These are phyloP conservation scores for Metrosideros polymorpha DNA, from an alignment of 441 rosid genomes.

Conservation along the genomic window DNA sequence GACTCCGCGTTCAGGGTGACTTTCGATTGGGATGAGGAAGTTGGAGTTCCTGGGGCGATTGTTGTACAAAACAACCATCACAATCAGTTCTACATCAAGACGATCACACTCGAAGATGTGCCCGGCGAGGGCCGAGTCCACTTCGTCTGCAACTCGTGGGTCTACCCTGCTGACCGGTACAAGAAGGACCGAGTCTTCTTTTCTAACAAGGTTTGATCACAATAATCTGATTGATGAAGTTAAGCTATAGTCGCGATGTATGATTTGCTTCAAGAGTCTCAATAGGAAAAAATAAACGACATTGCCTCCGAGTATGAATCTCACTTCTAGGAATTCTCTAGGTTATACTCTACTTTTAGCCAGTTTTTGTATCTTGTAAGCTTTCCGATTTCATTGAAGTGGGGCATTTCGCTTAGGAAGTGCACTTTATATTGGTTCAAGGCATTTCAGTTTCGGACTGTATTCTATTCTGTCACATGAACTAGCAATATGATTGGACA, in stretches of 20 bases:
- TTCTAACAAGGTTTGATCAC: conserved; percentile 46
- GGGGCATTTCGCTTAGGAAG: neutral
- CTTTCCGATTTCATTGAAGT: neutral
- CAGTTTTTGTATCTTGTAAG: neutral
- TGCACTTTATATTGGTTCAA: neutral
- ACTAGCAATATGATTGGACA: neutral
- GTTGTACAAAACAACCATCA: conserved; percentile 45
- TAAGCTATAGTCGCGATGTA: neutral
- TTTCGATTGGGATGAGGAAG: conserved; percentile 46
- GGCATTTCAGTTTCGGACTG: neutral
- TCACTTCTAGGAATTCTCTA: neutral
- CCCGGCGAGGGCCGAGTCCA: conserved; percentile 62
- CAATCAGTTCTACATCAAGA: conserved; percentile 60
- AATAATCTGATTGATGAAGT: neutral
- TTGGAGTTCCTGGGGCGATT: conserved; percentile 67
- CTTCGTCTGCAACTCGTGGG: conserved; percentile 77
- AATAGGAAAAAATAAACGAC: neutral
- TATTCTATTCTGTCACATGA: neutral
- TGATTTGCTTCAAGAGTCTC: neutral
- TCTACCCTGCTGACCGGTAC: conserved; percentile 51
- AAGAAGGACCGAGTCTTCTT: conserved; percentile 61
- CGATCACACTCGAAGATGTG: conserved; percentile 58
- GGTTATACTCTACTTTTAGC: neutral
- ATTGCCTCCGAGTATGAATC: neutral
- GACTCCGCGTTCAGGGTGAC: conserved; percentile 53